Conservation (phyloP, 2,329 filamentous ascomycete genomes). For the Fusarium dlaminii region DNA sequence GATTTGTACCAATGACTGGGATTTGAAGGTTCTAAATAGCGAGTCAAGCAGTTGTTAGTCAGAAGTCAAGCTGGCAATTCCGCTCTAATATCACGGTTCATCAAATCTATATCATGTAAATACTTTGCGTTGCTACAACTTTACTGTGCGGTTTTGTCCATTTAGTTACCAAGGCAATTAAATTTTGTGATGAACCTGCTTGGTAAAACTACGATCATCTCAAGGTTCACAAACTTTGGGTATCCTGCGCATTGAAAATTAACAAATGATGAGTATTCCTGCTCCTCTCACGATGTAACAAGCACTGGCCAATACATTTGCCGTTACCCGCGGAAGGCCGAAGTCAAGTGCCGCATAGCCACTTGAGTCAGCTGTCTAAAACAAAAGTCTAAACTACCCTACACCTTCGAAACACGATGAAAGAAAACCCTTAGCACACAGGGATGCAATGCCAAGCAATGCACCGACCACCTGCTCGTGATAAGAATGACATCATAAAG, state of each 20-base stretch:
- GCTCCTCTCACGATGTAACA: background rate
- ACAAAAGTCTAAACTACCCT: background rate
- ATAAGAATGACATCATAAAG: background rate
- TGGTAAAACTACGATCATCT: accelerated
- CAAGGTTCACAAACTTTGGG: accelerated
- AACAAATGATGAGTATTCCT: background rate
- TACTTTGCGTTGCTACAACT: background rate
- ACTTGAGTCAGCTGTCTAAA: background rate
- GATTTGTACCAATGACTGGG: background rate
- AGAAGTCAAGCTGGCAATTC: background rate
- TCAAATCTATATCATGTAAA: accelerated
- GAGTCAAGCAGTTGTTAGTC: background rate
- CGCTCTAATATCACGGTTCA: accelerated
- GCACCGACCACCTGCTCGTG: background rate
- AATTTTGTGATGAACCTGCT: accelerated
- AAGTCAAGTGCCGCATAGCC: background rate
- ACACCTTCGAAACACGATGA: background rate
- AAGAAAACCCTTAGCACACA: background rate
- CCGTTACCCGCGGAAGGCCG: background rate
- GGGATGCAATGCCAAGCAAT: background rate
- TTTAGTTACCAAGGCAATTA: accelerated
- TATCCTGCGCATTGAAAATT: too few relatives aligned
- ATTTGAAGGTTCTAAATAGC: background rate
- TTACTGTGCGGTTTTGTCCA: accelerated
- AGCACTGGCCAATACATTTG: background rate